Evolutionary conservation across 2,329 filamentous ascomycete species (phyloP), one percentile per base, ranked within the genome.

Genomic region (Claviceps capensis): DNA sequence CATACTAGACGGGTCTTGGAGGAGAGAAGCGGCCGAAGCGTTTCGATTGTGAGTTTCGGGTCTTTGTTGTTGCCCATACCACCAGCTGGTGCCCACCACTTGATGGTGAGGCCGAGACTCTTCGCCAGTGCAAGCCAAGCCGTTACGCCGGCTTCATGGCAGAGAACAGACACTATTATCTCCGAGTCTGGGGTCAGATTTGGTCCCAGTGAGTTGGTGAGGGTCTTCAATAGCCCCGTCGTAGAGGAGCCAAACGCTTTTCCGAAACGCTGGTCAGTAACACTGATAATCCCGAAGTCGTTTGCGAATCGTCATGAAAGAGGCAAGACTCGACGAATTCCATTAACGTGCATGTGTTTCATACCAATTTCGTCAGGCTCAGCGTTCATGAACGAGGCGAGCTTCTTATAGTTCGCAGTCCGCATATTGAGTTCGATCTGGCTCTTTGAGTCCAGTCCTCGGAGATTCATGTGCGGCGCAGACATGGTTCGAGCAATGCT

Each of bases 141-240:
- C 1, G 83, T 79, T 52, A 86, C 81, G 62, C 89, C 88, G 40
- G 86, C 82, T 67, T 90, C 86, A 60, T 91, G 86, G 63, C 90
- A 86, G 51, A 88, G 70, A 52, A 76, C 76, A 0, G 85, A 88
- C 11, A 90, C 61, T 55, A 93, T 70, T 48, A 91, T 74, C 61
- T 88, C 83, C 54, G 22, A 37, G 22, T 49, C 51, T 1, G 34
- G 4, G 9, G 17, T 79, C 2, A 71, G 62, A 11, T 69, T 26
- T 36, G 44, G 44, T 59, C 61, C 11, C 63, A 59, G 5, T 84
- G 65, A 2, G 77, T 69, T 22, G 71, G 72, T 0, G 79, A 89
- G 74, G 62, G 89, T 90, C 57, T 85, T 79, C 59, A 88, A 79
- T 9, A 89, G 75, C 62, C 88, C 85, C 0, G 86, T 90, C 0